Conservation (phyloP, 768 basidiomycete genomes). For the Coprinellus micaceus region DNA sequence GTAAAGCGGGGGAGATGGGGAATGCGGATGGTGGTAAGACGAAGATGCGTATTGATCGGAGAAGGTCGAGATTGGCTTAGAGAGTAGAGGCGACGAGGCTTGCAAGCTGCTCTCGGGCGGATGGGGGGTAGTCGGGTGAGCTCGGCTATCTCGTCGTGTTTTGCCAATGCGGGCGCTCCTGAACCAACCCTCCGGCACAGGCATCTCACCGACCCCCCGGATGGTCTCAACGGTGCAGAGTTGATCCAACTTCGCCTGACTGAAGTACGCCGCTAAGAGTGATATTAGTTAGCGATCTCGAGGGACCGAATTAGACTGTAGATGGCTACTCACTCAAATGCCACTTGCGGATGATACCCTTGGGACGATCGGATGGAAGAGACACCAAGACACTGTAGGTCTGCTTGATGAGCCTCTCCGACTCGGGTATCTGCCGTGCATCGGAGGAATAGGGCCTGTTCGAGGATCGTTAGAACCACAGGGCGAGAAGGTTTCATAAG, state of each 20-base stretch:
- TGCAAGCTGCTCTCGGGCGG: constrained; percentile 24
- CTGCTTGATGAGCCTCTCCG: constrained; percentile 73
- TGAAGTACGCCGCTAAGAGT: constrained; percentile 77
- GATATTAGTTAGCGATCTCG: constrained; percentile 23
- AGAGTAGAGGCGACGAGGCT: constrained; percentile 21
- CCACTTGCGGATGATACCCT: constrained; percentile 67
- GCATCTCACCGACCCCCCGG: constrained; percentile 58
- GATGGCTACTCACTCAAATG: constrained; percentile 62
- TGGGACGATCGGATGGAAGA: constrained; percentile 49
- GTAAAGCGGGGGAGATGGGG: constrained; percentile 26
- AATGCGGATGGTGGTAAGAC: constrained; percentile 22
- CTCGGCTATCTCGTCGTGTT: constrained; percentile 48
- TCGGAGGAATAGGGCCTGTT: constrained; percentile 31
- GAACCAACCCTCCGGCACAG: constrained; percentile 76
- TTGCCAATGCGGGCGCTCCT: constrained; percentile 73
- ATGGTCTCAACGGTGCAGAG: constrained; percentile 71
- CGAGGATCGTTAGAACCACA: constrained; percentile 18
- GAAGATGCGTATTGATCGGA: constrained; percentile 20
- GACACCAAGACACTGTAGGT: constrained; percentile 80
- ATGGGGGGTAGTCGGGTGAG: constrained; percentile 30
- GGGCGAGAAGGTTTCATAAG: constrained; percentile 17
- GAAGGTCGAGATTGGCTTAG: constrained; percentile 11
- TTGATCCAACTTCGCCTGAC: constrained; percentile 67
- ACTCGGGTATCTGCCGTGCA: constrained; percentile 41
- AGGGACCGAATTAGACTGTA: background rate